Evolutionary conservation across 1,139 yeast genomes (phyloP), one percentile per base, ranked within the genome.

Genomic region (Yamadazyma diddensiae): DNA sequence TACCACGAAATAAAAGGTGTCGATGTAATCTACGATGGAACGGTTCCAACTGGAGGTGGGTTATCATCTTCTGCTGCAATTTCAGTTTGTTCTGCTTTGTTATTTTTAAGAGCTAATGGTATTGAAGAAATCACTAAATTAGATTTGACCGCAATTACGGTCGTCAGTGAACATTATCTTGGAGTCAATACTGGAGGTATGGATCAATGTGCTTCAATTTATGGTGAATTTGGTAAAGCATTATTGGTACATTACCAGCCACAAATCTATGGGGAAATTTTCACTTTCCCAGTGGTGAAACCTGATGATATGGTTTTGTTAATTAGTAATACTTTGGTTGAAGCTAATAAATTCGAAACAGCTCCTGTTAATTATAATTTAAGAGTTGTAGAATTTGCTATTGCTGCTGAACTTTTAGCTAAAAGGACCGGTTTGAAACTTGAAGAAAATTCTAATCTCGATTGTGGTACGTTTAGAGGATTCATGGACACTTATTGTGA

Each of bases 171-270:
- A 50, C 86, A 81, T 56, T 78, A 76, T 36, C 77, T 82, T 27
- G 90, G 90, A 15, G 82, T 82, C 34, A 81, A 79, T 51, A 77
- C 81, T 26, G 90, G 90, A 15, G 90, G 90, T 26, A 75, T 82
- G 84, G 90, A 82, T 52, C 90, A 82, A 57, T 71, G 82, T 41
- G 88, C 90, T 3, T 74, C 83, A 2, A 70, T 82, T 15, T 80
- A 73, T 46, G 88, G 88, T n/a, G 77, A 73, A 45, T 62, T 57
- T 27, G 70, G 67, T 38, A 76, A 80, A 44, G 83, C 82, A 2
- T 55, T 82, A 39, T 68, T 74, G 42, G 78, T 82, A 26, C 76
- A 75, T 41, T 82, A 81, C 57, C 69, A 70, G 41, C 90, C 90
- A 2, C 56, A 65, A 37, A 62, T 82, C 33, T 60, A 57, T 24